Evolutionary conservation across 148 eudicot genomes (phyloP), one percentile per base, ranked within the genome.

Genomic region (Chenopodium quinoa): DNA sequence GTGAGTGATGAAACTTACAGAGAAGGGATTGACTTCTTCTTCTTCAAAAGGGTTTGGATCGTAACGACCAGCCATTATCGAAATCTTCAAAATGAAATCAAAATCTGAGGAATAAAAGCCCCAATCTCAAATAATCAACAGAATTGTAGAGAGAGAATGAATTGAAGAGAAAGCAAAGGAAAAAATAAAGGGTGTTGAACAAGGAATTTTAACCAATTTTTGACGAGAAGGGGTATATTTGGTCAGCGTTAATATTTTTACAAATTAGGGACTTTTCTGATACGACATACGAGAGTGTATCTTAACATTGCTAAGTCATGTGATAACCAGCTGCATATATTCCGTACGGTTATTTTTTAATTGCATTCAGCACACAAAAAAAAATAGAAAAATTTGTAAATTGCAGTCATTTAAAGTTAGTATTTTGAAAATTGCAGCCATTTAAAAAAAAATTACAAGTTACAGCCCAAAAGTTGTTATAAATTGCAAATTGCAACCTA

Each of bases 31-130:
- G 66, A 89, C 97, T 86, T 94, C 96, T 81, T 85, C 91, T 76
- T 91, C 93, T 7, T 88, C 98, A 63, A 94, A 94, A 32, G 98
- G 98, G 83, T 94, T 94, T 29, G 82, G 91, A 89, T 94, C 94
- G 74, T 82, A 90, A 64, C 95, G 90, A 63, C 93, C 88, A 10
- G 98, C 92, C 97, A 94, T 94, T 75, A 40, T 1, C 37, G 20
- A 62, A 71, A 82, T 81, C 73, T 67, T 68, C 65, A 20, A 16
- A 48, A 46, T 10, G 67, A 67, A 85, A 78, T 40, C 81, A 65
- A 74, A 69, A 68, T 75, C 3, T 3, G 20, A 3, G 37, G 63
- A 64, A 69, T 31, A 66, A 13, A 50, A 64, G 25, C 52, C 46
- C 58, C 32, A 75, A 77, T 19, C 29, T 76, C 64, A 71, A 44